phyloP scores from a whole-genome alignment of 108 stramenopile genomes.

The Chaetoceros tenuissimus region DNA sequence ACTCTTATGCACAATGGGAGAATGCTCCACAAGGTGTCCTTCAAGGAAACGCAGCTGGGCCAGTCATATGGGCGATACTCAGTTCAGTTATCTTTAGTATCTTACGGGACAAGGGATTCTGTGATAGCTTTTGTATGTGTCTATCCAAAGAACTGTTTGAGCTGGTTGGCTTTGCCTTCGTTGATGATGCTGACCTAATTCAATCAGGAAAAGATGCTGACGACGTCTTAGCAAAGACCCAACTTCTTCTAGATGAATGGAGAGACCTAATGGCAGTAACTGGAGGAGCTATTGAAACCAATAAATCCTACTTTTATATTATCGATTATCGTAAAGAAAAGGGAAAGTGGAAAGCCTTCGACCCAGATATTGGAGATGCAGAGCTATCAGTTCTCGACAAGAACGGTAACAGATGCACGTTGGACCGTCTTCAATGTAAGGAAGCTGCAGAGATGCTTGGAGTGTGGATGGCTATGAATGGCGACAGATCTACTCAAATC shows the following conservation, averaged over 20 bases:
- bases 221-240: not conserved
- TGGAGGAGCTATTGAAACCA: not conserved
- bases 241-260: not conserved
- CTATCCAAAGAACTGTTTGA: not conserved
- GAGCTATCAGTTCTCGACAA: too few species aligned
- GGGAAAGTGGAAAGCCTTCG: not conserved
- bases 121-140: not conserved
- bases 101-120: constrained; percentile 4
- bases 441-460: too few species aligned
- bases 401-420: too few species aligned
- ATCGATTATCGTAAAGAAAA: not conserved
- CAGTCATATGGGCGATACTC: constrained; percentile 23
- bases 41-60: constrained; percentile 33
- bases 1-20: not conserved
- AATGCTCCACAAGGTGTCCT: constrained; percentile 8
- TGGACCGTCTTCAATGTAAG: too few species aligned
- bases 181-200: constrained; percentile 21
- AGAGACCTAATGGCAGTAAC: not conserved
- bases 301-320: not conserved
- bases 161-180: constrained; percentile 12
- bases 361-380: too few species aligned
- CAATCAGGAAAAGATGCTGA: not conserved
- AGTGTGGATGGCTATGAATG: too few species aligned
- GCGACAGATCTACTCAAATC: too few species aligned
- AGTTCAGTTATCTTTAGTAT: constrained; percentile 12